Conservation (phyloP, 306 rosid species). For the Inga oerstediana region DNA sequence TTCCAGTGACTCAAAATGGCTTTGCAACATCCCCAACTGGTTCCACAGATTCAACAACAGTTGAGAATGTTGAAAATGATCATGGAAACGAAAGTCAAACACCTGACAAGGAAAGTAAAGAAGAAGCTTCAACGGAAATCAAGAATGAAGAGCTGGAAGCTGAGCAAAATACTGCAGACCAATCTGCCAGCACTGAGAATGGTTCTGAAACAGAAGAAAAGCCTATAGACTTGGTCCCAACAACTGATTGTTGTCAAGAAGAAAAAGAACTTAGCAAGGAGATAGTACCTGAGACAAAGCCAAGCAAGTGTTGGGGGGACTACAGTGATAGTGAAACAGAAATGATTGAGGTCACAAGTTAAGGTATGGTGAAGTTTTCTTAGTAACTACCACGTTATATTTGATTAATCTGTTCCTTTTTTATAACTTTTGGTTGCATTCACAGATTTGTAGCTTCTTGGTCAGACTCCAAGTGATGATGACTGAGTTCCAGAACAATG, state of each 20-base stretch:
- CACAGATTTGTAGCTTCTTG: constrained; percentile 35
- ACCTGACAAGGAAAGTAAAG: constrained; percentile 42
- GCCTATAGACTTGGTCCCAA: constrained; percentile 38
- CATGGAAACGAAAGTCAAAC: constrained; percentile 42
- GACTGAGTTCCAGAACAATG: constrained; percentile 35
- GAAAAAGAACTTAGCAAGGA: constrained; percentile 43
- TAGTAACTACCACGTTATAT: constrained; percentile 24
- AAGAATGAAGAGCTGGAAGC: constrained; percentile 46
- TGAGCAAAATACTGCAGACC: constrained; percentile 49
- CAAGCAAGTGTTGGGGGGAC: constrained; percentile 91
- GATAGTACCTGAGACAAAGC: constrained; percentile 45
- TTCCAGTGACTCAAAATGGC: constrained; percentile 57
- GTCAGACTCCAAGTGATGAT: constrained; percentile 35
- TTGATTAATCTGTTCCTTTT: constrained; percentile 33
- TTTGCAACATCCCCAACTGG: constrained; percentile 55
- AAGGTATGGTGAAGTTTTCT: constrained; percentile 37
- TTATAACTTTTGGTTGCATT: constrained; percentile 37
- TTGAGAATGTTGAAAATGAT: constrained; percentile 40
- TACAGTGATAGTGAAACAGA: constrained; percentile 87
- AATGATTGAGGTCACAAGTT: constrained; percentile 61
- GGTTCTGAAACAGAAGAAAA: constrained; percentile 50
- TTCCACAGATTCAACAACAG: constrained; percentile 53
- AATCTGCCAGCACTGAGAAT: constrained; percentile 40
- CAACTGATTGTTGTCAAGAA: constrained; percentile 34
- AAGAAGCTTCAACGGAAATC: constrained; percentile 39